Evolutionary conservation across 345 rosid species (phyloP).

Genomic region (Salix purpurea): DNA sequence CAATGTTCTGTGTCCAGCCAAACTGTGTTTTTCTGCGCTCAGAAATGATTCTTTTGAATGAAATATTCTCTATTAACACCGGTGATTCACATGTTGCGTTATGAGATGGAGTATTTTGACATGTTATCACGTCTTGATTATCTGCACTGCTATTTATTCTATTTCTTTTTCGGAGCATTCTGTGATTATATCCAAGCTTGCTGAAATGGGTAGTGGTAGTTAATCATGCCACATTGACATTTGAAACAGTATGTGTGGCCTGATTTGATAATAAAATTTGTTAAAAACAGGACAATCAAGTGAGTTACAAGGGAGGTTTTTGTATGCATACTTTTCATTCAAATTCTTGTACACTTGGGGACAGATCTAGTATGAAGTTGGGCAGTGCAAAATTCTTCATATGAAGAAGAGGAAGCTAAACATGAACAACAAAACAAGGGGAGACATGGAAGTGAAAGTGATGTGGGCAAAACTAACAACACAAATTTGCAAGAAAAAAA

Average conservation of each 20-base stretch:
- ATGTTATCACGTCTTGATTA: background rate
- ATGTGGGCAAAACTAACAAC: no score
- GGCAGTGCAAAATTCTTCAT: background rate
- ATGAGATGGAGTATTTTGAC: background rate
- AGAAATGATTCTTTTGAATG: slow-evolving; percentile 19
- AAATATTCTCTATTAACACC: background rate
- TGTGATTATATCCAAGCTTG: background rate
- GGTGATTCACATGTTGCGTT: background rate
- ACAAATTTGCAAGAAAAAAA: no score
- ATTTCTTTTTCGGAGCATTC: background rate
- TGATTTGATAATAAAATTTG: background rate
- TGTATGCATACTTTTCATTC: background rate
- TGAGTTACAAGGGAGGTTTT: background rate
- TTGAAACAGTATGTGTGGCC: background rate
- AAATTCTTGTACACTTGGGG: background rate
- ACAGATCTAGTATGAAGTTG: background rate
- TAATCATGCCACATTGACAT: background rate
- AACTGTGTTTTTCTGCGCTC: slow-evolving; percentile 20
- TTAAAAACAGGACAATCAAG: background rate
- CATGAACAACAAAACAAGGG: background rate
- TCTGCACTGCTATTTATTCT: background rate
- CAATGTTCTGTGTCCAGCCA: slow-evolving; percentile 22
- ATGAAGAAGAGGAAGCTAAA: background rate
- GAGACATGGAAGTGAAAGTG: background rate
- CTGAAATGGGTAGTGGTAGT: background rate